Conservation (phyloP, 495 filamentous ascomycete genomes). For the Neurospora tetraspora region DNA sequence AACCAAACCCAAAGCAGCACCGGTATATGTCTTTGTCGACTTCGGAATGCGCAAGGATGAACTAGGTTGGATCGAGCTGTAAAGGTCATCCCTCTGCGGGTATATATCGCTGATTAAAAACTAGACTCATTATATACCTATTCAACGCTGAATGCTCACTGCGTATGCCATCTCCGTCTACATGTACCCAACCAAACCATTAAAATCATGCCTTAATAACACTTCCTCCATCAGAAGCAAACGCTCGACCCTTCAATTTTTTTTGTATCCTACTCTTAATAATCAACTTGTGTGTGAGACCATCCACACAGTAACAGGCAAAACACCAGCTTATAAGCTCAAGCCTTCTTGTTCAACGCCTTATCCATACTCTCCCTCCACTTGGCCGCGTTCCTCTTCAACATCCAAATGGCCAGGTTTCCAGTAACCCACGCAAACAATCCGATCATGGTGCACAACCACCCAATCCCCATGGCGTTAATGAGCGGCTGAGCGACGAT, state of each 20-base stretch:
- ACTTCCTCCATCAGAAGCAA: not conserved
- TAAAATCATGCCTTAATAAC: not conserved
- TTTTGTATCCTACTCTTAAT: not conserved
- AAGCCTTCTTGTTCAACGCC: constrained; percentile 7
- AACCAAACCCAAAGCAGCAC: not conserved
- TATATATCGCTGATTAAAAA: not conserved
- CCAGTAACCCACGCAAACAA: constrained; percentile 48
- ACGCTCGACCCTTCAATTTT: not conserved
- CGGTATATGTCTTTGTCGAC: not conserved
- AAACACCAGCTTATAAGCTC: not conserved
- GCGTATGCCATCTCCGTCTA: not conserved
- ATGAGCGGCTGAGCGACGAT: constrained; percentile 71
- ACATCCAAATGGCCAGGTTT: constrained; percentile 49
- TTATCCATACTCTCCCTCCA: constrained; percentile 66
- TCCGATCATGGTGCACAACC: constrained; percentile 76
- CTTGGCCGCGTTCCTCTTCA: constrained; percentile 52
- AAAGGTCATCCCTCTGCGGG: not conserved
- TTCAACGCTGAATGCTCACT: not conserved
- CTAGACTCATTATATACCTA: not conserved
- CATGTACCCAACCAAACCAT: not conserved
- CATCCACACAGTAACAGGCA: not conserved
- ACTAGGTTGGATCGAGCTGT: not conserved
- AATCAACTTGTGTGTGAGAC: not conserved
- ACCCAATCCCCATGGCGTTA: constrained; percentile 74
- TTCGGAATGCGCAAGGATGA: not conserved